Evolutionary conservation across 306 rosid genomes (phyloP), one percentile per base, ranked within the genome.

Genomic region (Mucuna pruriens): DNA sequence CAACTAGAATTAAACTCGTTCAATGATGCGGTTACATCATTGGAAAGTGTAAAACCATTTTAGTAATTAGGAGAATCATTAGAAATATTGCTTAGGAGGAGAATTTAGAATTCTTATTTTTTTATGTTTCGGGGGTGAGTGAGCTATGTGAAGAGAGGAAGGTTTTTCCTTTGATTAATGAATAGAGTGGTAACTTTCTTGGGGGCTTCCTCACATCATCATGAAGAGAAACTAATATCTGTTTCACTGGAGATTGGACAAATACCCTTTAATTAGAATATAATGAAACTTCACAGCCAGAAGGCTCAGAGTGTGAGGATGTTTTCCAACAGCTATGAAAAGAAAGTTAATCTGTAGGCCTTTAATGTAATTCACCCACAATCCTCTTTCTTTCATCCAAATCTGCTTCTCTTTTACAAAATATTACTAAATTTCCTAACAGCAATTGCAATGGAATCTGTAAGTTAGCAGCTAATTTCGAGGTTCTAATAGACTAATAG

Each of bases 401-500:
- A 2, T 38, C 0, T 17, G 29, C 20, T 55, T 40, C 42, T 40
- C 36, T 20, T 40, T 58, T 1, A 39, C 38, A 9, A 25, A 49
- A 58, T 40, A 19, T 0, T 26, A 26, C 60, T 71, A 13, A 62
- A 19, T 23, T 6, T 13, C 83, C 17, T 2, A 54, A 26, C 36
- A 69, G 52, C 64, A 34, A 7, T 44, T 63, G 16, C 77, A 4
- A 9, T 38, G 3, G 40, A 46, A 33, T 7, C 48, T 10, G 0
- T 22, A 20, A 60, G 5, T 17, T 16, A 72, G 51, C 31, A 9
- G 9, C 79, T 71, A 80, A 71, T 6, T 45, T 71, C 79, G 52
- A 46, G 79, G 55, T 71, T 71, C 84, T 77, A 71, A 71, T 46
- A 46, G 57, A 7, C 79, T 80, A 48, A 80, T 71, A 36, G 84